A percentile compares a stretch with the other conserved stretches of the same genome.
Evolutionary conservation across 768 basidiomycete genomes (phyloP).

Genomic region (Tulasnella sp.): DNA sequence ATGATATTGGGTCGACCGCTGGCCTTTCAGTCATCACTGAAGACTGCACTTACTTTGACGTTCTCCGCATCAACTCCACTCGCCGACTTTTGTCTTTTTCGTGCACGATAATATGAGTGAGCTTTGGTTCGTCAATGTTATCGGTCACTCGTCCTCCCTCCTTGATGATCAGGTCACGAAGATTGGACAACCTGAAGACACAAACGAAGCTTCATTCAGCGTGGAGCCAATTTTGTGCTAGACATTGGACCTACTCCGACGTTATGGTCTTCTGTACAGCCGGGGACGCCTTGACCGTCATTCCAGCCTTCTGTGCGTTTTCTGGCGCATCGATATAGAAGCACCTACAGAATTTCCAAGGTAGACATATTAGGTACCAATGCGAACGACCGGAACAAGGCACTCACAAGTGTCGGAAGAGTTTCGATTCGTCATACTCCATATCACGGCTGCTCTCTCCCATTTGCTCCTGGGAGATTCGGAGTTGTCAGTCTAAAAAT

Average conservation of each 20-base stretch:
- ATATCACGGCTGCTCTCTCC: constrained; percentile 56
- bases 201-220: not conserved
- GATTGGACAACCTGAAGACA: constrained; percentile 30
- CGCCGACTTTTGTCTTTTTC: constrained; percentile 70
- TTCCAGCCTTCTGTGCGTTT: constrained; percentile 56
- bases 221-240: not conserved
- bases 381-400: not conserved
- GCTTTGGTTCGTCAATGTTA: constrained; percentile 57
- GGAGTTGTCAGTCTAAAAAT: not conserved
- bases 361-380: constrained; percentile 8
- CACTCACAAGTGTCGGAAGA: constrained; percentile 73
- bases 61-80: constrained; percentile 53
- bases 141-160: constrained; percentile 59
- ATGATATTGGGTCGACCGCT: not conserved
- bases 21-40: not conserved
- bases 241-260: constrained; percentile 34
- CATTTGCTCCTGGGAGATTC: constrained; percentile 36
- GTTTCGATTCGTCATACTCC: constrained; percentile 66
- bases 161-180: constrained; percentile 24
- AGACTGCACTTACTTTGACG: constrained; percentile 55
- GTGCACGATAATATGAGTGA: constrained; percentile 81
- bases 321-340: constrained; percentile 81
- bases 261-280: constrained; percentile 36
- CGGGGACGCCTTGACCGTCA: constrained; percentile 36
- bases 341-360: constrained; percentile 34